Percentiles rank a stretch among this genome's conserved stretches.
Evolutionary conservation across 2,329 filamentous ascomycete species (phyloP).

Genomic region (Stromatinia cepivora): DNA sequence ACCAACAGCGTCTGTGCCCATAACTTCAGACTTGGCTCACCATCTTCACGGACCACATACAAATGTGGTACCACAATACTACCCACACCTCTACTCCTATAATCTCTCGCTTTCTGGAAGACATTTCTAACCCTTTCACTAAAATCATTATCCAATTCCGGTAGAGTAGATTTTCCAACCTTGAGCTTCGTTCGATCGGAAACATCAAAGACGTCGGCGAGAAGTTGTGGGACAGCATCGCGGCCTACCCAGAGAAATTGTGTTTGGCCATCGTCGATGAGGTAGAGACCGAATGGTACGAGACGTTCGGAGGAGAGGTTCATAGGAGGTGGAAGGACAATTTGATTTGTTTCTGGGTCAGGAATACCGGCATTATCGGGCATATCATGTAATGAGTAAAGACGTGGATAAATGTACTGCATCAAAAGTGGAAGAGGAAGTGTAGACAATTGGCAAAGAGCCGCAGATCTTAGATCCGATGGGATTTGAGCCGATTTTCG

Average conservation of each 20-base stretch:
- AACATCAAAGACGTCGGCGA: conserved; percentile 87
- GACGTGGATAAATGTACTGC: conserved; percentile 84
- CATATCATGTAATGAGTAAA: conserved; percentile 94
- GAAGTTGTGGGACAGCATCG: conserved; percentile 85
- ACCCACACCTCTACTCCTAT: conserved; percentile 82
- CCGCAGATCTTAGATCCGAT: conserved; percentile 88
- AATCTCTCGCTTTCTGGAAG: conserved; percentile 87
- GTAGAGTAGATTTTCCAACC: conserved; percentile 85
- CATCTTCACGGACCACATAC: conserved; percentile 92
- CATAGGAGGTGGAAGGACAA: conserved; percentile 77
- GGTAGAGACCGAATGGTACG: conserved; percentile 86
- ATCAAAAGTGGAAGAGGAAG: conserved; percentile 85
- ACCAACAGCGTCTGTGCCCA: conserved; percentile 97
- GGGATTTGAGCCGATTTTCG: conserved; percentile 92
- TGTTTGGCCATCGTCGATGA: conserved; percentile 95
- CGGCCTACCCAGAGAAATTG: conserved; percentile 97
- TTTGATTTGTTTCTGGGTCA: conserved; percentile 83
- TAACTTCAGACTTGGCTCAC: conserved; percentile 89
- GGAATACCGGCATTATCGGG: conserved; percentile 87
- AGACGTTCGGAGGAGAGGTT: conserved; percentile 89
- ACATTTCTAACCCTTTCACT: conserved; percentile 91
- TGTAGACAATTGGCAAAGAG: conserved; percentile 90
- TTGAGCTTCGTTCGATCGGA: conserved; percentile 80
- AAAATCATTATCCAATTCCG: conserved; percentile 92
- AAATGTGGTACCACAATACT: conserved; percentile 91